These are phyloP conservation scores for Porogramme epimiltina DNA, from an alignment of 1,284 basidiomycete genomes.

Conservation along the genomic window DNA sequence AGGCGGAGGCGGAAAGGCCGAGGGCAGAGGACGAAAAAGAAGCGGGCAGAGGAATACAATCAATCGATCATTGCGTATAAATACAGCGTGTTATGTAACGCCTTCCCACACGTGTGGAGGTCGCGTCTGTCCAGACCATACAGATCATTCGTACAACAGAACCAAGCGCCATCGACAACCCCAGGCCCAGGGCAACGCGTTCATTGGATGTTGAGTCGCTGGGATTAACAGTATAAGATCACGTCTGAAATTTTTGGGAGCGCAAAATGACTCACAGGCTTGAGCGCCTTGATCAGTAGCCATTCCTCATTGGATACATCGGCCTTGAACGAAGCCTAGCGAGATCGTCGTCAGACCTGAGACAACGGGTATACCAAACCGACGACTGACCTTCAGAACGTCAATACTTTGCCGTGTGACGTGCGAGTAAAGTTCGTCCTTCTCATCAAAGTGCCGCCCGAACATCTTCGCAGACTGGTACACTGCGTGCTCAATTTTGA, in stretches of 20 bases:
- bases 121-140: background rate
- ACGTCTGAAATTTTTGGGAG: background rate
- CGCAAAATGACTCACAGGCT: slow-evolving; percentile 59
- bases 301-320: slow-evolving; percentile 94
- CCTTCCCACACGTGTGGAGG: slow-evolving; percentile 11
- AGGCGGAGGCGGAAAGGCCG: background rate
- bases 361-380: slow-evolving; percentile 5
- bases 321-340: slow-evolving; percentile 81
- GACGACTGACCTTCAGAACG: slow-evolving; percentile 76
- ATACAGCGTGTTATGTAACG: slow-evolving; percentile 31
- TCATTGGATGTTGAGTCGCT: slow-evolving; percentile 54
- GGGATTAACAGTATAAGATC: too few relatives aligned
- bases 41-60: background rate
- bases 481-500: slow-evolving; percentile 97
- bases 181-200: too few relatives aligned
- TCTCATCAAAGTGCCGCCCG: slow-evolving; percentile 94
- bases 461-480: slow-evolving; percentile 96
- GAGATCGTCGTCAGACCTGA: too few relatives aligned
- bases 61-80: slow-evolving; percentile 20
- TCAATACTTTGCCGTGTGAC: slow-evolving; percentile 94
- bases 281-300: slow-evolving; percentile 91
- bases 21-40: too few relatives aligned
- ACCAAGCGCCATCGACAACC: too few relatives aligned
- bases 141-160: background rate
- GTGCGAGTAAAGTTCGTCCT: slow-evolving; percentile 91